Conservation (phyloP, 805 yeast species). For the Gaillardinia entomophila region DNA sequence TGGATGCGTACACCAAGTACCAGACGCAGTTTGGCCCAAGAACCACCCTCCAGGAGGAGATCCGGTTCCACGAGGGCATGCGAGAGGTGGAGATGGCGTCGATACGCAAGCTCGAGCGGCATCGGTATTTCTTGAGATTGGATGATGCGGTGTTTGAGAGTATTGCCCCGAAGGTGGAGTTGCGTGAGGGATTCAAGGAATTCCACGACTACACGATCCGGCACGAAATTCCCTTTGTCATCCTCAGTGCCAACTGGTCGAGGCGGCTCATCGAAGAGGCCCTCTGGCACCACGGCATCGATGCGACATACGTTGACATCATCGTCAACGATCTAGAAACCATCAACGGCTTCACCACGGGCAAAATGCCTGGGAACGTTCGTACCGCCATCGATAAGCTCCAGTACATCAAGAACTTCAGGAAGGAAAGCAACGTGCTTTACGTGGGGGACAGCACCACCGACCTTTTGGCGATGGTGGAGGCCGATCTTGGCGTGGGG, state of each 20-base stretch:
- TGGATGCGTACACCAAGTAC: slow-evolving; percentile 28
- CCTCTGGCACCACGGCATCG: slow-evolving; percentile 13
- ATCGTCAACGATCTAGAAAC: slow-evolving; percentile 49
- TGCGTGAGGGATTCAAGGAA: slow-evolving; percentile 35
- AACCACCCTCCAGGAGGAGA: slow-evolving; percentile 34
- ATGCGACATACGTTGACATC: slow-evolving; percentile 16
- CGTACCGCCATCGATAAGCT: slow-evolving; percentile 55
- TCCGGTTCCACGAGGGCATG: slow-evolving; percentile 40
- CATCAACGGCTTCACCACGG: slow-evolving; percentile 22
- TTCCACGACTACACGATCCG: slow-evolving; percentile 18
- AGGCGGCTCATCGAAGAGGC: slow-evolving; percentile 37
- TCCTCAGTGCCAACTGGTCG: slow-evolving; percentile 64
- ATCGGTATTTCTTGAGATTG: slow-evolving; percentile 39
- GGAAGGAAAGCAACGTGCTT: slow-evolving; percentile 15
- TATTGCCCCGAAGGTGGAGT: slow-evolving; percentile 30
- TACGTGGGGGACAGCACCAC: slow-evolving; percentile 64
- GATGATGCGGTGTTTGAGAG: slow-evolving; percentile 18
- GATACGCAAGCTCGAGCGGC: slow-evolving; percentile 32
- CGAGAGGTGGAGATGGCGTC: slow-evolving; percentile 44
- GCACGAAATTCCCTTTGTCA: slow-evolving; percentile 28
- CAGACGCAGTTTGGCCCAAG: slow-evolving; percentile 20
- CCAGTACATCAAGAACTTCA: slow-evolving; percentile 5
- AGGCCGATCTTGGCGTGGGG: slow-evolving; percentile 42
- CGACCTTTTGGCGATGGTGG: slow-evolving; percentile 47
- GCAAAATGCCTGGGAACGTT: slow-evolving; percentile 21